These are phyloP conservation scores for Leptomonas seymouri DNA, from an alignment of 208 protist species.

Conservation along the genomic window DNA sequence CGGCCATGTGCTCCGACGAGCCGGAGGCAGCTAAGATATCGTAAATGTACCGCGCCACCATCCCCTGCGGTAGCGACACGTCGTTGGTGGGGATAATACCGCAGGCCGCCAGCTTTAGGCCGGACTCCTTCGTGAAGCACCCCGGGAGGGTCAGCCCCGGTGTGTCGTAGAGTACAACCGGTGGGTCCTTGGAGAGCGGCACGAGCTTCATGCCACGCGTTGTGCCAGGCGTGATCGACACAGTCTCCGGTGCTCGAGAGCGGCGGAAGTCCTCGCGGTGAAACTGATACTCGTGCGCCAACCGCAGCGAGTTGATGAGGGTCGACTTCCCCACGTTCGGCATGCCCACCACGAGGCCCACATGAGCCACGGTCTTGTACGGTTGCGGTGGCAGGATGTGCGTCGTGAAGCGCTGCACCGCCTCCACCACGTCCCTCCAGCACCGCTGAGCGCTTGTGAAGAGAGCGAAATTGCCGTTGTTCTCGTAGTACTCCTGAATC, in stretches of 20 bases:
- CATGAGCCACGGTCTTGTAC: constrained; percentile 75
- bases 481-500: constrained; percentile 87
- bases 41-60: constrained; percentile 86
- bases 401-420: constrained; percentile 80
- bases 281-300: constrained; percentile 92
- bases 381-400: constrained; percentile 61
- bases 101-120: constrained; percentile 86
- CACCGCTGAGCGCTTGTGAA: constrained; percentile 83
- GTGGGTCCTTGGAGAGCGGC: constrained; percentile 79
- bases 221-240: constrained; percentile 83
- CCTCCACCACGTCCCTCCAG: constrained; percentile 82
- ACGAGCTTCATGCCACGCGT: constrained; percentile 81
- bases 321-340: constrained; percentile 96
- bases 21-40: constrained; percentile 74
- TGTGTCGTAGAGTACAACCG: constrained; percentile 87
- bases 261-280: constrained; percentile 85
- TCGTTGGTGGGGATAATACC: constrained; percentile 87
- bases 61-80: constrained; percentile 61
- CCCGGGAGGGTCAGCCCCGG: constrained; percentile 89
- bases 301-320: constrained; percentile 92
- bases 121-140: constrained; percentile 83
- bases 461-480: constrained; percentile 61
- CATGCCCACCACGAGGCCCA: constrained; percentile 93
- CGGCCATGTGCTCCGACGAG: constrained; percentile 75
- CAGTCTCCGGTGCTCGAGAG: constrained; percentile 73